Evolutionary conservation across 495 filamentous ascomycete genomes (phyloP).

Genomic region (Penicillium robsamsonii): DNA sequence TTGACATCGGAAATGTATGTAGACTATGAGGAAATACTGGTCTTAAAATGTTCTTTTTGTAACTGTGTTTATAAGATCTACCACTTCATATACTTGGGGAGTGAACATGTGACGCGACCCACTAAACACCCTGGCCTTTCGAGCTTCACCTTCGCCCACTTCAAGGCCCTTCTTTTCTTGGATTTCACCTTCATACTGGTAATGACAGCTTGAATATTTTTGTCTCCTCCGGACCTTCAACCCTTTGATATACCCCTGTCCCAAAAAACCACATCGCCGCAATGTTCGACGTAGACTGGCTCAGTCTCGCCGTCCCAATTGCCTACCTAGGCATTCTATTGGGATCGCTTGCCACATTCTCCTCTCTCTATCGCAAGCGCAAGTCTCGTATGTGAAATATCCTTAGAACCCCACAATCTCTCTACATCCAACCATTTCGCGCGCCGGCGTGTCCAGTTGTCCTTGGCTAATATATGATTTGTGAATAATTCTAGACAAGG

Average conservation of each 20-base stretch:
- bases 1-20: slow-evolving; percentile 9
- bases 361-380: slow-evolving; percentile 86
- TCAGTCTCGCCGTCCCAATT: slow-evolving; percentile 75
- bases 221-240: not conserved
- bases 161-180: not conserved
- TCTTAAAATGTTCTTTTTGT: not conserved
- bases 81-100: not conserved
- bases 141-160: slow-evolving; percentile 6
- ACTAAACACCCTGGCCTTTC: slow-evolving; percentile 36
- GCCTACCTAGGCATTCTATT: slow-evolving; percentile 84
- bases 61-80: not conserved
- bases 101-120: slow-evolving; percentile 34
- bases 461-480: slow-evolving; percentile 2
- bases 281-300: slow-evolving; percentile 66
- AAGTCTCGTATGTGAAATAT: slow-evolving; percentile 67
- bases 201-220: slow-evolving; percentile 1
- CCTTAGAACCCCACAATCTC: not conserved
- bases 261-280: slow-evolving; percentile 16
- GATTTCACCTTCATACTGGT: not conserved
- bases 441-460: not conserved
- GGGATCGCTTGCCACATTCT: slow-evolving; percentile 88
- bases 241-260: slow-evolving; percentile 11
- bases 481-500: slow-evolving; percentile 52
- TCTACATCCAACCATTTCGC: not conserved
- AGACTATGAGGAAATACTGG: slow-evolving; percentile 6